Evolutionary conservation across 805 yeast genomes (phyloP).

Genomic region (Nakazawaea siamensis): DNA sequence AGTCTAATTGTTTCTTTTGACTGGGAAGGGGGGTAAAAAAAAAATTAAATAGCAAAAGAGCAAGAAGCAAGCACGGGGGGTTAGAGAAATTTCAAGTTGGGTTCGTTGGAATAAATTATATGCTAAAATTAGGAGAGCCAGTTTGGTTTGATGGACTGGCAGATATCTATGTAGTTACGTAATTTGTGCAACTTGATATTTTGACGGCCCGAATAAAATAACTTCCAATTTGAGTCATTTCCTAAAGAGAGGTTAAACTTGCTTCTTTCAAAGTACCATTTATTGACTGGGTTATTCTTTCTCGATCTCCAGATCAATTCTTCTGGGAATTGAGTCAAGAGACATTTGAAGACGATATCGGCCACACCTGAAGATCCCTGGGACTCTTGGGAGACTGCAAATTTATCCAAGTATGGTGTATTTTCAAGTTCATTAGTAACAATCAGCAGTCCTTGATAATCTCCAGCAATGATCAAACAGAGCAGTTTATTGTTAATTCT

Average conservation of each 20-base stretch:
- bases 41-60: too few species aligned
- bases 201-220: slow-evolving; percentile 33
- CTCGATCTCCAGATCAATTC: slow-evolving; percentile 91
- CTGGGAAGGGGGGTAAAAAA: too few species aligned
- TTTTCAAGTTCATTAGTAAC: slow-evolving; percentile 64
- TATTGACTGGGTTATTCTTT: slow-evolving; percentile 81
- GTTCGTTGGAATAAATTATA: too few species aligned
- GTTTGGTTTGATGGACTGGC: slow-evolving; percentile 53
- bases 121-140: too few species aligned
- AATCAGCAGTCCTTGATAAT: slow-evolving; percentile 92
- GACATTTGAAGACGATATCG: slow-evolving; percentile 80
- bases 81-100: too few species aligned
- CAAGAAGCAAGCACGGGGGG: too few species aligned
- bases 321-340: slow-evolving; percentile 56
- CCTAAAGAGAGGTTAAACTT: slow-evolving; percentile 52
- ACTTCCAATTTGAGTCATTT: slow-evolving; percentile 26
- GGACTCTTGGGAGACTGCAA: slow-evolving; percentile 75
- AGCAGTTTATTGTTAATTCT: slow-evolving; percentile 65
- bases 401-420: slow-evolving; percentile 69
- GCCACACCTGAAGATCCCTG: slow-evolving; percentile 95
- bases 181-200: slow-evolving; percentile 26
- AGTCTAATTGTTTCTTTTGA: too few species aligned
- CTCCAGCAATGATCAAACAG: slow-evolving; percentile 78
- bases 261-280: slow-evolving; percentile 95
- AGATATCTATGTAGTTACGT: slow-evolving; percentile 41